Conservation (phyloP, 108 stramenopile species). For the Nitzschia inconspicua region DNA sequence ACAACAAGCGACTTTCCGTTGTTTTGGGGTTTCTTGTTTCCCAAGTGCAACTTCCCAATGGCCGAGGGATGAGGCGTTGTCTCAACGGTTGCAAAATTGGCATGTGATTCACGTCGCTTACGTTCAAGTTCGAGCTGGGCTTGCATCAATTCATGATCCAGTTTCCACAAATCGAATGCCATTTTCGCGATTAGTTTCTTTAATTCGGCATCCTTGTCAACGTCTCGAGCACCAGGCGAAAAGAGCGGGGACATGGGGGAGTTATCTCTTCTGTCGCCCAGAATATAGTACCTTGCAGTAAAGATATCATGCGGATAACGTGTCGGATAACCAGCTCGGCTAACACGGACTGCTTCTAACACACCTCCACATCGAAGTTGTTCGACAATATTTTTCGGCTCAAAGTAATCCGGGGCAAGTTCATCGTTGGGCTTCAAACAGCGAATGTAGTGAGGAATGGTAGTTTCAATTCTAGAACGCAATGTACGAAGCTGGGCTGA, state of each 20-base stretch:
- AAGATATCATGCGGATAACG: conserved; percentile 84
- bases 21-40: conserved; percentile 23
- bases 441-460: conserved; percentile 88
- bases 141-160: conserved; percentile 62
- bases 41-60: background rate
- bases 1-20: conserved; percentile 53
- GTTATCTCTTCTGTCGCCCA: conserved; percentile 55
- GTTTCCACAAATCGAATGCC: conserved; percentile 79
- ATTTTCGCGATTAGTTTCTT: conserved; percentile 78
- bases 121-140: conserved; percentile 36
- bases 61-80: conserved; percentile 28
- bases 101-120: conserved; percentile 17
- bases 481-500: conserved; percentile 78
- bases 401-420: conserved; percentile 71
- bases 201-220: conserved; percentile 38
- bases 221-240: conserved; percentile 29
- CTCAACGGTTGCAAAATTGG: conserved; percentile 19
- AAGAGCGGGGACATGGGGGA: conserved; percentile 45
- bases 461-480: conserved; percentile 77
- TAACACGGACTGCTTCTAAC: conserved; percentile 95
- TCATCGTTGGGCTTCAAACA: conserved; percentile 93
- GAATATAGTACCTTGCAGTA: conserved; percentile 73
- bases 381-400: conserved; percentile 85
- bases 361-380: conserved; percentile 94
- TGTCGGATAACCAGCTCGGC: conserved; percentile 93